Conservation (phyloP, 2,329 filamentous ascomycete genomes). For the Cytospora mali region DNA sequence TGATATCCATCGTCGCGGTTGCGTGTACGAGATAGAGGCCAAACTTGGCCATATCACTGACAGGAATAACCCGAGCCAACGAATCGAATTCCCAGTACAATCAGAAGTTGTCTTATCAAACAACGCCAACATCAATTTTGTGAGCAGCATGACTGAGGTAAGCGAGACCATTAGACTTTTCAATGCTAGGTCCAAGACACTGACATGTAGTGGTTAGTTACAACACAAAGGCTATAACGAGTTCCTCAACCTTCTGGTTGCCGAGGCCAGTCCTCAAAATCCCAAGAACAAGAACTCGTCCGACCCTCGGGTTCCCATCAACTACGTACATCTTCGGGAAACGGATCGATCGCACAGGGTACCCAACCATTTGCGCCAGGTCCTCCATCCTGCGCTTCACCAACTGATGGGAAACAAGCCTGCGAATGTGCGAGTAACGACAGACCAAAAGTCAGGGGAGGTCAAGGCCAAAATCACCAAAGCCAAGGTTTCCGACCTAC, state of each 20-base stretch:
- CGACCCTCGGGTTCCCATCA: conserved; percentile 62
- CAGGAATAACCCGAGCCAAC: conserved; percentile 68
- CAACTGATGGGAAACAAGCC: conserved; percentile 57
- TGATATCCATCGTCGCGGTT: conserved; percentile 60
- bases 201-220: conserved; percentile 49
- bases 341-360: conserved; percentile 83
- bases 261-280: conserved; percentile 58
- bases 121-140: conserved; percentile 67
- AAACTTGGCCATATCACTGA: conserved; percentile 85
- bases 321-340: conserved; percentile 82
- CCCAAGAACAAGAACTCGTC: conserved; percentile 45
- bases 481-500: conserved; percentile 82
- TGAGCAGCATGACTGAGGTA: conserved; percentile 89
- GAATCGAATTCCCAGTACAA: conserved; percentile 63
- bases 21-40: conserved; percentile 89
- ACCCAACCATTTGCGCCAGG: conserved; percentile 57
- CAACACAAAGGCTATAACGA: conserved; percentile 85
- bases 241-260: conserved; percentile 74
- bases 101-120: conserved; percentile 72
- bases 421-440: conserved; percentile 72
- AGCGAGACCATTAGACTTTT: conserved; percentile 35
- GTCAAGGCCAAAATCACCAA: conserved; percentile 88
- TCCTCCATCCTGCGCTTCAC: conserved; percentile 66
- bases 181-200: neutral
- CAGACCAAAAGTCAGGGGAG: conserved; percentile 70